phyloP scores from a whole-genome alignment of 2,329 filamentous ascomycete genomes.

The Nannizzia gypsea region DNA sequence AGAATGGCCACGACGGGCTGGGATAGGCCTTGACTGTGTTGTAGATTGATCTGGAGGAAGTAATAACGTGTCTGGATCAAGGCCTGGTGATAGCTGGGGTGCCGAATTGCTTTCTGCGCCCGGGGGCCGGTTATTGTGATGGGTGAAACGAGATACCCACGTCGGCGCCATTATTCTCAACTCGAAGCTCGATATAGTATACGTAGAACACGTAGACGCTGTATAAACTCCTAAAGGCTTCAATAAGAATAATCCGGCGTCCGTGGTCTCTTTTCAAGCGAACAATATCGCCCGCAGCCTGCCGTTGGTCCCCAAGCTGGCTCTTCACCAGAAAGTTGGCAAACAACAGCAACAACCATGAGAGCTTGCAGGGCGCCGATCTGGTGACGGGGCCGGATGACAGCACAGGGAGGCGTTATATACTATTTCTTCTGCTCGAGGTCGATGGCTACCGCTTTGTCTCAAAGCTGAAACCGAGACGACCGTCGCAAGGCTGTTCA shows the following conservation, averaged over 20 bases:
- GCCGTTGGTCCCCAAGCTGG: background rate
- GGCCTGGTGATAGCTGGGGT: background rate
- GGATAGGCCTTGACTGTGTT: background rate
- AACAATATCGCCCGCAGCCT: background rate
- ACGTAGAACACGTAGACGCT: background rate
- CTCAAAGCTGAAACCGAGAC: background rate
- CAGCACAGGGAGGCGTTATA: background rate
- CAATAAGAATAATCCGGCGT: background rate
- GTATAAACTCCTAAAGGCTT: background rate
- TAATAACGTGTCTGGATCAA: background rate
- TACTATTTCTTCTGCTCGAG: background rate
- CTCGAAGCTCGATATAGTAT: too few species aligned
- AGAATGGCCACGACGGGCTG: slow-evolving; percentile 32
- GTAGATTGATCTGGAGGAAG: background rate
- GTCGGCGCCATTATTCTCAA: background rate
- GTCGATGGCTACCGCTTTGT: background rate
- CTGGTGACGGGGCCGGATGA: background rate
- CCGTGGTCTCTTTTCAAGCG: background rate
- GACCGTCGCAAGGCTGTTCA: background rate
- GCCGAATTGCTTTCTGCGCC: background rate
- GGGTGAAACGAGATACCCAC: background rate
- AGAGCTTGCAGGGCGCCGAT: background rate
- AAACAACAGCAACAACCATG: background rate
- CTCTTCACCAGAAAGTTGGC: background rate
- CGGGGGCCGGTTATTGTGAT: background rate